Conservation (phyloP, 169 alveolate species). For the Plasmodium fragile region DNA sequence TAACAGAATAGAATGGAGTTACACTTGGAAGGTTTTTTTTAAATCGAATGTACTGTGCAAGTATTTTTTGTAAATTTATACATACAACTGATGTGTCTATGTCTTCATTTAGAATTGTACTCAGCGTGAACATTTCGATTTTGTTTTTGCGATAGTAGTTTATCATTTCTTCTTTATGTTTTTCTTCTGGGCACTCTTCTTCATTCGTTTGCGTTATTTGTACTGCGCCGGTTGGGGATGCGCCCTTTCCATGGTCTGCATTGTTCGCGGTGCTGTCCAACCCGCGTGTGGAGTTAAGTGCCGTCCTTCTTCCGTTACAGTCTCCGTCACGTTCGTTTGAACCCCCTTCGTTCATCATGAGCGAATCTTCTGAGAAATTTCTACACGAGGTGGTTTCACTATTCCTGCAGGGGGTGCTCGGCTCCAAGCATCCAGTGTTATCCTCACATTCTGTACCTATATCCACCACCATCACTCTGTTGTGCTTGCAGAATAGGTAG, state of each 20-base stretch:
- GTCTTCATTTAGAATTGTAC: constrained; percentile 29
- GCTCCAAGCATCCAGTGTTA: not conserved
- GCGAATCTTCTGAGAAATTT: not conserved
- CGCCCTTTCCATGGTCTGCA: not conserved
- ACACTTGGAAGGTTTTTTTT: constrained; percentile 61
- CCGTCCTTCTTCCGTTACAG: not conserved
- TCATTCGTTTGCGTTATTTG: not conserved
- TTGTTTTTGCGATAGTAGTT: constrained; percentile 21
- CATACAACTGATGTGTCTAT: constrained; percentile 66
- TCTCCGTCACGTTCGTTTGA: not conserved
- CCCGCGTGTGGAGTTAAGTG: not conserved
- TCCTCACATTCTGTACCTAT: not conserved
- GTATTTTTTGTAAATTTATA: constrained; percentile 40
- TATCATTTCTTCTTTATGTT: constrained; percentile 23
- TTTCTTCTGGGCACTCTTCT: constrained; percentile 3
- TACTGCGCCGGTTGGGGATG: not conserved
- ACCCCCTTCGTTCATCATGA: not conserved
- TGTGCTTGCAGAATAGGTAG: constrained; percentile 50
- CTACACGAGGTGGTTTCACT: not conserved
- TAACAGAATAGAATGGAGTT: constrained; percentile 64
- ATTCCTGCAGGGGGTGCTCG: not conserved
- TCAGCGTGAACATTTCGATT: constrained; percentile 17
- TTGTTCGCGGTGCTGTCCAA: not conserved
- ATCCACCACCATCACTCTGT: constrained; percentile 24
- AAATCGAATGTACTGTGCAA: constrained; percentile 62